These are phyloP conservation scores for Candida ulmi DNA, from an alignment of 805 yeast species.

Conservation along the genomic window DNA sequence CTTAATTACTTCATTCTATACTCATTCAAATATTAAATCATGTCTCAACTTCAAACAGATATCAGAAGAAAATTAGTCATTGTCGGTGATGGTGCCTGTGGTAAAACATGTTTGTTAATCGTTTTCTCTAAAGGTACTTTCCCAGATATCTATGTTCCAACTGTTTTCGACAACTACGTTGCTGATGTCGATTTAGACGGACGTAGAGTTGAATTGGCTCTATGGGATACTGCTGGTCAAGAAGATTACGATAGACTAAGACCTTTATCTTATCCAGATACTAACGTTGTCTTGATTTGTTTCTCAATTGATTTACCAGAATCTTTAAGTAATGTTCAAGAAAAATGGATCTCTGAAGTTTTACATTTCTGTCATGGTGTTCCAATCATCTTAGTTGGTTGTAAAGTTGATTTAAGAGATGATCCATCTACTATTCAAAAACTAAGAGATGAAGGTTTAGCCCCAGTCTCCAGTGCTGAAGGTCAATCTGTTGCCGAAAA, in stretches of 20 bases:
- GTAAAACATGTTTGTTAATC: slow-evolving; percentile 88
- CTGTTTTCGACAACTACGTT: slow-evolving; percentile 96
- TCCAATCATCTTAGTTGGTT: slow-evolving; percentile 88
- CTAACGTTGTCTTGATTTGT: slow-evolving; percentile 87
- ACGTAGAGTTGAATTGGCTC: slow-evolving; percentile 85
- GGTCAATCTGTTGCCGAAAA: slow-evolving; percentile 85
- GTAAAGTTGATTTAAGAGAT: slow-evolving; percentile 84
- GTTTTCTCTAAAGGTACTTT: slow-evolving; percentile 82
- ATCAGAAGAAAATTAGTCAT: slow-evolving; percentile 79
- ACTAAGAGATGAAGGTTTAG: slow-evolving; percentile 67
- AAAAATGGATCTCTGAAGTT: slow-evolving; percentile 93
- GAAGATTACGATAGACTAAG: slow-evolving; percentile 94
- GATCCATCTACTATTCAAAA: slow-evolving; percentile 73
- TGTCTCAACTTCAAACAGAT: slow-evolving; percentile 23
- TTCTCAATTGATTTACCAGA: slow-evolving; percentile 89
- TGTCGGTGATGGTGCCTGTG: slow-evolving; percentile 98
- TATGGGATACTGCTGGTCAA: slow-evolving; percentile 99
- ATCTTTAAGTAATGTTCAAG: slow-evolving; percentile 88
- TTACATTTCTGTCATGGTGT: slow-evolving; percentile 91
- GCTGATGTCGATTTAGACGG: slow-evolving; percentile 93
- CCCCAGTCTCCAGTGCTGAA: slow-evolving; percentile 76
- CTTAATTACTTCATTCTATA: too few species aligned
- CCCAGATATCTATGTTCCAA: slow-evolving; percentile 93
- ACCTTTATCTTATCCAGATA: slow-evolving; percentile 88
- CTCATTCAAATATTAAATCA: too few species aligned